Conservation (phyloP, 768 basidiomycete genomes). For the Leccinum rimulosum region DNA sequence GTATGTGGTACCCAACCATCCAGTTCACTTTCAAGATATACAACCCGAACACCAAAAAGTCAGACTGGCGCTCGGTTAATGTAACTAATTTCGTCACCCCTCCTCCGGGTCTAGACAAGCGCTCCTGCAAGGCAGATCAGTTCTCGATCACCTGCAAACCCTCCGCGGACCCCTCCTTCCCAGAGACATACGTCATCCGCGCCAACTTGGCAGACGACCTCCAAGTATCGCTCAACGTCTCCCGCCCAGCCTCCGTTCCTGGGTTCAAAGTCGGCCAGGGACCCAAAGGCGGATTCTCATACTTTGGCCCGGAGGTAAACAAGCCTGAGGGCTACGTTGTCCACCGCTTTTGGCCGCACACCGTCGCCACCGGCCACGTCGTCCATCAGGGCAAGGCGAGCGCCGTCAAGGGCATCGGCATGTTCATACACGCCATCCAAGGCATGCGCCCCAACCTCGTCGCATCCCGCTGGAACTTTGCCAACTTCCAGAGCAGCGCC, state of each 20-base stretch:
- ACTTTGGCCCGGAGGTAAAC: slow-evolving; percentile 69
- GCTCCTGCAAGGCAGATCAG: slow-evolving; percentile 83
- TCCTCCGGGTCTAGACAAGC: slow-evolving; percentile 77
- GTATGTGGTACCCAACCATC: slow-evolving; percentile 90
- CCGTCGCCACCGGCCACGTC: slow-evolving; percentile 61
- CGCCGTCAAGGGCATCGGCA: slow-evolving; percentile 61
- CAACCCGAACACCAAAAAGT: slow-evolving; percentile 72
- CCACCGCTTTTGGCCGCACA: slow-evolving; percentile 88
- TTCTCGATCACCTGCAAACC: slow-evolving; percentile 71
- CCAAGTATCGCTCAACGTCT: slow-evolving; percentile 73
- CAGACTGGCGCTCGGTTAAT: slow-evolving; percentile 84
- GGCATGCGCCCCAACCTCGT: slow-evolving; percentile 96
- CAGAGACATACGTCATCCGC: slow-evolving; percentile 77
- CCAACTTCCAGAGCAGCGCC: slow-evolving; percentile 76
- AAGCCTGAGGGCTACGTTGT: slow-evolving; percentile 83
- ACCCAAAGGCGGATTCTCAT: slow-evolving; percentile 83
- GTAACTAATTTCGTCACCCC: slow-evolving; percentile 77
- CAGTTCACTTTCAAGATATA: slow-evolving; percentile 91
- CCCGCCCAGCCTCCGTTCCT: slow-evolving; percentile 64
- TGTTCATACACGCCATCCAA: slow-evolving; percentile 95
- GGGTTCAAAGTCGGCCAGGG: slow-evolving; percentile 94
- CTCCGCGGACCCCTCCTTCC: slow-evolving; percentile 50
- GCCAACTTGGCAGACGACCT: slow-evolving; percentile 79
- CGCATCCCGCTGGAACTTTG: slow-evolving; percentile 95
- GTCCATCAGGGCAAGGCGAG: slow-evolving; percentile 62